Percentiles rank a stretch among this genome's conserved stretches.
These are phyloP conservation scores for Mortierella sp. DNA, from an alignment of 371 early-diverging fungal species.

Conservation along the genomic window DNA sequence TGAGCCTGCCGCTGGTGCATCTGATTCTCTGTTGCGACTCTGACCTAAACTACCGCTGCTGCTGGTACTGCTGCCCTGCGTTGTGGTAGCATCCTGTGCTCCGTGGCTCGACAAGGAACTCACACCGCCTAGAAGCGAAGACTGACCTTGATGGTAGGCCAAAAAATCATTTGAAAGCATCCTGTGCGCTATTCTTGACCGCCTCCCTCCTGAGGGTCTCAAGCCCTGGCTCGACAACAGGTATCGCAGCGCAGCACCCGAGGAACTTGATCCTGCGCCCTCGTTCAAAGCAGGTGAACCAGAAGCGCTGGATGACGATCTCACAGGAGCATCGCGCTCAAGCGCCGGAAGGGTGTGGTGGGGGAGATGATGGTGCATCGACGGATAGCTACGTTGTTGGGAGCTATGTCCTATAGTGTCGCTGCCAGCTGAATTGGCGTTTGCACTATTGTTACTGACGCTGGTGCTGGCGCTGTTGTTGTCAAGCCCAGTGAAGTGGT, in stretches of 20 bases:
- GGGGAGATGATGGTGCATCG: slow-evolving; percentile 10
- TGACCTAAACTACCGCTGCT: background rate
- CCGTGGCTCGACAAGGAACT: slow-evolving; percentile 6
- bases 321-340: slow-evolving; percentile 14
- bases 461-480: slow-evolving; percentile 1
- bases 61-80: background rate
- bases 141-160: slow-evolving; percentile 23
- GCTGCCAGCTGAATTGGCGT: slow-evolving; percentile 4
- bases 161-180: slow-evolving; percentile 16
- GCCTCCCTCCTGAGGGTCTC: slow-evolving; percentile 10
- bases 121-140: slow-evolving; percentile 14
- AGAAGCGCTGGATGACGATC: slow-evolving; percentile 9
- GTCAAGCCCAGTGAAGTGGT: slow-evolving; percentile 30
- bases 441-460: slow-evolving; percentile 1
- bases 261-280: slow-evolving; percentile 6
- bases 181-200: slow-evolving; percentile 28
- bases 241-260: slow-evolving; percentile 33
- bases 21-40: too few relatives aligned
- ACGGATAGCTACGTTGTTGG: slow-evolving; percentile 18
- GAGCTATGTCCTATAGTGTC: background rate
- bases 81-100: background rate
- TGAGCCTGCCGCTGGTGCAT: too few relatives aligned
- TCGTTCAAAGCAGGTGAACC: slow-evolving; percentile 9
- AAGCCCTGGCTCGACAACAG: slow-evolving; percentile 22
- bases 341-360: slow-evolving; percentile 5